phyloP scores from a whole-genome alignment of 129 eudicot genomes.

The Solidago caesia region DNA sequence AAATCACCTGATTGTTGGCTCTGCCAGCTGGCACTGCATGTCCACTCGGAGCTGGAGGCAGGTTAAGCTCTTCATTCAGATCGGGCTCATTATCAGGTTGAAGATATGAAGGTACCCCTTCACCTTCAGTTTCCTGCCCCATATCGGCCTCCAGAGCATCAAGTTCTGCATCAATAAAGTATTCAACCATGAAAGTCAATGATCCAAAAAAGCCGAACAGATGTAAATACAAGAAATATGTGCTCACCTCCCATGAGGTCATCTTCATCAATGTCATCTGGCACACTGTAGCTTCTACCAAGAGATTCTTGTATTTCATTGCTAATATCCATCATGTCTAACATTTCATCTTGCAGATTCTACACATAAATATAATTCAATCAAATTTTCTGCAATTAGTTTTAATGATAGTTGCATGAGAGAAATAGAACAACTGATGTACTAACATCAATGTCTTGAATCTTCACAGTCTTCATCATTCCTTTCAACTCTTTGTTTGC shows the following conservation, averaged over 20 bases:
- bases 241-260: constrained; percentile 95
- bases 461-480: constrained; percentile 96
- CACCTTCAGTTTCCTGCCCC: constrained; percentile 85
- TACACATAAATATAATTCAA: constrained; percentile 18
- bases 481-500: constrained; percentile 97
- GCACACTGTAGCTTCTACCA: constrained; percentile 89
- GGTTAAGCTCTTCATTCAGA: constrained; percentile 62
- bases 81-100: constrained; percentile 86
- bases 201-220: constrained; percentile 15
- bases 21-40: constrained; percentile 63
- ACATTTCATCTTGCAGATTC: constrained; percentile 98
- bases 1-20: constrained; percentile 55
- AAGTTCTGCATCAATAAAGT: constrained; percentile 59
- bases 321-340: constrained; percentile 98
- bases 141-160: constrained; percentile 96
- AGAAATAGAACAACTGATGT: not conserved
- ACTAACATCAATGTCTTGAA: constrained; percentile 95
- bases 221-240: not conserved
- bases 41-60: constrained; percentile 84
- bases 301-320: constrained; percentile 95
- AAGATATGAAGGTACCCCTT: constrained; percentile 92
- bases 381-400: not conserved
- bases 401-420: not conserved
- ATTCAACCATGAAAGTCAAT: not conserved
- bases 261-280: constrained; percentile 97